Evolutionary conservation across 2,329 filamentous ascomycete genomes (phyloP), one percentile per base, ranked within the genome.

Genomic region (Colletotrichum spinosum): DNA sequence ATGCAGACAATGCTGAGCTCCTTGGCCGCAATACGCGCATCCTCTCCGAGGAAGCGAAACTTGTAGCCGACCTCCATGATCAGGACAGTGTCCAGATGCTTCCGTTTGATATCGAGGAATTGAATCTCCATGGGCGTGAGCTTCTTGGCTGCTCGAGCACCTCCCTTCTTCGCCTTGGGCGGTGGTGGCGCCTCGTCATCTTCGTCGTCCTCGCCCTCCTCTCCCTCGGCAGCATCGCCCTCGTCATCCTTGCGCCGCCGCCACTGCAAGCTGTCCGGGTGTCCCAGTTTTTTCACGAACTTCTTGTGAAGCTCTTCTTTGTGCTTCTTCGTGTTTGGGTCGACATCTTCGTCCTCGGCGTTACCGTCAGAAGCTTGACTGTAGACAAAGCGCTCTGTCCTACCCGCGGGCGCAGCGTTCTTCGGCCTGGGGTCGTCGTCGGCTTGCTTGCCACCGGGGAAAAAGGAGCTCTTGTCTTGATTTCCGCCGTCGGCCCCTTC

Each of bases 11-110:
- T 97, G 65, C 93, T 92, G 53, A 99, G 83, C 75, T 95, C 93
- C 76, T 95, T 97, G 11, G 94, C 92, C 5, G 95, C 96, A 58
- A 89, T 87, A 57, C 94, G 88, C 8, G 96, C 96, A 80, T 99
- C 96, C 73, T 98, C 95, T 10, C 96, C 96, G 74, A 97, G 97
- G 81, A 99, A 97, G 39, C 92, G 90, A 79, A 97, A 99, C 76
- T 99, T 99, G 81, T 99, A 99, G 55, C 96, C 96, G 8, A 98
- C 96, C 76, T 99, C 95, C 56, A 98, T 90, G 11, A 98, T 92
- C 58, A 99, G 84, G 17, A 99, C 73, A 0, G 95, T 96, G 74
- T 98, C 96, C 81, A 93, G 86, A 75, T 98, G 90, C 71, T 95
- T 92, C 66, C 89, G 86, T 80, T 99, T 99, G 77, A 99, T 97